Conservation (phyloP, 495 filamentous ascomycete genomes). For the Penicillium lividum region DNA sequence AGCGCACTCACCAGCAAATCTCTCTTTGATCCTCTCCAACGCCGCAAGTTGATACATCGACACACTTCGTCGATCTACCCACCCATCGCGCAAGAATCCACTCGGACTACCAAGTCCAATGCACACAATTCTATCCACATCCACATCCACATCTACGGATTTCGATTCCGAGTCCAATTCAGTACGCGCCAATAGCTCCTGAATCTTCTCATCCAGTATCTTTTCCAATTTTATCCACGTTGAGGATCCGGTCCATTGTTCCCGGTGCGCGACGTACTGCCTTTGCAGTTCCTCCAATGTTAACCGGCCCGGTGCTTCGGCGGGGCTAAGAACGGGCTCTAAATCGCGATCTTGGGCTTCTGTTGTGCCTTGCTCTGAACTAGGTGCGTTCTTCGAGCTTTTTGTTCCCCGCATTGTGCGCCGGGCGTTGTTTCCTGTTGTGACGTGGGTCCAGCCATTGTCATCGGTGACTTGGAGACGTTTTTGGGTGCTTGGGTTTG, state of each 20-base stretch:
- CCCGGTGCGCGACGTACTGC: constrained; percentile 33
- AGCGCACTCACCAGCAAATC: constrained; percentile 9
- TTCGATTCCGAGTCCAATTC: neutral
- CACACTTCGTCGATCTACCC: constrained; percentile 46
- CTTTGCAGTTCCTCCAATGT: constrained; percentile 40
- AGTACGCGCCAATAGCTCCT: neutral
- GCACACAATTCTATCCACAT: constrained; percentile 40
- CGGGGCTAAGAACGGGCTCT: constrained; percentile 22
- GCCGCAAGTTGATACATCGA: constrained; percentile 63
- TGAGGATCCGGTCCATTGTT: constrained; percentile 33
- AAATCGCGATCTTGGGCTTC: neutral
- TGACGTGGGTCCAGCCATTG: constrained; percentile 60
- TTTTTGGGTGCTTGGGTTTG: constrained; percentile 37
- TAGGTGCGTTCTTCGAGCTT: neutral
- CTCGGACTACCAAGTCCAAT: constrained; percentile 58
- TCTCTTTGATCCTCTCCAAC: constrained; percentile 52
- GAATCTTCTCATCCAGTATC: constrained; percentile 10
- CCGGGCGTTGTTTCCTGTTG: constrained; percentile 32
- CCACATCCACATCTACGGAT: neutral
- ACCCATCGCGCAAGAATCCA: constrained; percentile 45
- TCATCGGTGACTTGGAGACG: constrained; percentile 47
- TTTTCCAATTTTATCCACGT: constrained; percentile 25
- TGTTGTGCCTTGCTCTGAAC: neutral
- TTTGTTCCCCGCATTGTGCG: constrained; percentile 18
- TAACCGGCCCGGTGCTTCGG: constrained; percentile 34